Evolutionary conservation across 208 protist species (phyloP), one percentile per base, ranked within the genome.

Genomic region (Porcisia deanei): DNA sequence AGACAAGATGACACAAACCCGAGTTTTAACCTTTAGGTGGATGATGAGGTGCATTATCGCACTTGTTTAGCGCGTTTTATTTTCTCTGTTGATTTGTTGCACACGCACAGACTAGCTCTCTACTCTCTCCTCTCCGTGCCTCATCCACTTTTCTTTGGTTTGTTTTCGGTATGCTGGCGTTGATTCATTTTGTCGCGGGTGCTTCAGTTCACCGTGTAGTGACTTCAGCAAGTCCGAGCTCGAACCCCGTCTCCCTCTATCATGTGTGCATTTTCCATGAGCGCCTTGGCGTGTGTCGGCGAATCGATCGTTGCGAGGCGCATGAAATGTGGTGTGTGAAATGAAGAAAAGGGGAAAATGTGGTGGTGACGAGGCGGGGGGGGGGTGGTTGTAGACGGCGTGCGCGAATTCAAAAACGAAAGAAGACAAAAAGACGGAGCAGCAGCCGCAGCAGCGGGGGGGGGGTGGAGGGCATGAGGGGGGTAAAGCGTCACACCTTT

Each of bases 41-140:
- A 67, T 34, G 63, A 67, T 34, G 22, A 52, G 41, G 41, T 67
- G 63, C 10, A 67, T 57, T 54, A 41, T 30, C 49, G 66, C 43
- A 75, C 55, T 57, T 66, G 55, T 64, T 47, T 25, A 34, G 57
- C 55, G 71, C 71, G 68, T 30, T 71, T 73, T 77, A 52, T 76
- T 75, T 75, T 74, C 60, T 49, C 75, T 18, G 61, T 64, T 45
- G 10, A 8, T 60, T 22, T 57, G 30, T 20, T 43, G 4, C n/a
- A 18, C 47, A 25, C 47, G 3, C 63, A 14, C 41, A 67, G 12
- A 71, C 49, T 30, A 25, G 37, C 16, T 9, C 22, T 71, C 5
- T 57, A 53, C 45, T 16, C 52, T 30, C 43, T n/a, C 66, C 30
- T 37, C 25, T 57, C 47, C 30, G 47, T 71, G 16, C 66, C 18